These are phyloP conservation scores for Pleurotus cornucopiae DNA, from an alignment of 768 basidiomycete genomes.

Conservation along the genomic window DNA sequence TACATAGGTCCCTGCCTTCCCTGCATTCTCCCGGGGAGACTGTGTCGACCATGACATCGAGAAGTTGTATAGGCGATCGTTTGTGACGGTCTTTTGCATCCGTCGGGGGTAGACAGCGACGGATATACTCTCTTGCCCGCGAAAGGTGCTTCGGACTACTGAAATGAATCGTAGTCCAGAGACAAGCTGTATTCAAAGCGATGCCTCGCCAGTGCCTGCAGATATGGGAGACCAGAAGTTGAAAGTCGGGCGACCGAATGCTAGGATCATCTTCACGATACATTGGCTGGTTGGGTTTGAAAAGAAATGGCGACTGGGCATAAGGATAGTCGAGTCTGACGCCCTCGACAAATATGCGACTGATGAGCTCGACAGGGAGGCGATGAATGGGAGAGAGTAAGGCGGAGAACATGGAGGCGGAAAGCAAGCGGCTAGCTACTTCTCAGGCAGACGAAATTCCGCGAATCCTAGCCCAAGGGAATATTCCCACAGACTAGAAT, in stretches of 20 bases:
- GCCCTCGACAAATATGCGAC: constrained; percentile 54
- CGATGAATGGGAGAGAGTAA: constrained; percentile 31
- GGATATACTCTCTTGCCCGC: constrained; percentile 43
- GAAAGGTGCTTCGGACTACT: constrained; percentile 44
- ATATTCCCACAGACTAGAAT: no score
- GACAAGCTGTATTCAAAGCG: constrained; percentile 42
- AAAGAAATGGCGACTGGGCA: constrained; percentile 41
- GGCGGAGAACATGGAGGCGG: constrained; percentile 14
- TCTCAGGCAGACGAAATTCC: constrained; percentile 1
- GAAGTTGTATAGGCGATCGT: constrained; percentile 17
- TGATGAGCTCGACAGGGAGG: constrained; percentile 57
- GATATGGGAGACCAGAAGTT: constrained; percentile 55
- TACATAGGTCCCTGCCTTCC: constrained; percentile 47
- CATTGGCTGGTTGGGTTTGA: constrained; percentile 36
- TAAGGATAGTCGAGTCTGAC: constrained; percentile 40
- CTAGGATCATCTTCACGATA: constrained; percentile 26
- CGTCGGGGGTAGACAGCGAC: constrained; percentile 19
- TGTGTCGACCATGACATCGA: constrained; percentile 59
- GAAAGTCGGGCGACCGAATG: constrained; percentile 42
- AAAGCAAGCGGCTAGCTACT: constrained; percentile 1
- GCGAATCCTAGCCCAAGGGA: not conserved
- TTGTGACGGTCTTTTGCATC: not conserved
- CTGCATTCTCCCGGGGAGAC: constrained; percentile 45
- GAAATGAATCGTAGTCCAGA: constrained; percentile 58
- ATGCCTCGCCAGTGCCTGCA: constrained; percentile 54